A percentile compares a stretch with the other conserved stretches of the same genome.
These are phyloP conservation scores for Exutisphaerella laricina DNA, from an alignment of 2,329 filamentous ascomycete genomes.

Conservation along the genomic window DNA sequence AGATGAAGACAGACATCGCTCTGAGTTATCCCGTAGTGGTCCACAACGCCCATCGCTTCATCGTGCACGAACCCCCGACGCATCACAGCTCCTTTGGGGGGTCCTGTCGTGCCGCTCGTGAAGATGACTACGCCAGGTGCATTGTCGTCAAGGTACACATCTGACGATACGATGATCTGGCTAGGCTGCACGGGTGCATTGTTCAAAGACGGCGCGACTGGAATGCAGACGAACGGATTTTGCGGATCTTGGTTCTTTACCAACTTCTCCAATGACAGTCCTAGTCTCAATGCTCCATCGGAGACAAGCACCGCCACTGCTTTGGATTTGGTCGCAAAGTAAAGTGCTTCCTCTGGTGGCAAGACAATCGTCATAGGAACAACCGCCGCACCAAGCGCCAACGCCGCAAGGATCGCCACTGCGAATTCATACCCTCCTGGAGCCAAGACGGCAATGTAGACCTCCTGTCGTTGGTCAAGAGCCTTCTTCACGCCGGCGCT, in stretches of 20 bases:
- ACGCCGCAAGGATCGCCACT: constrained; percentile 44
- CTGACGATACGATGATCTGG: constrained; percentile 39
- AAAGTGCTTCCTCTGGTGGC: constrained; percentile 42
- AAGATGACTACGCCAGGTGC: constrained; percentile 42
- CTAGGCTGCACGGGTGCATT: constrained; percentile 27
- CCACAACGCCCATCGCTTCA: constrained; percentile 36
- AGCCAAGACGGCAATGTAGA: constrained; percentile 44
- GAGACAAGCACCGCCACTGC: constrained; percentile 38
- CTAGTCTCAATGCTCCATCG: constrained; percentile 30
- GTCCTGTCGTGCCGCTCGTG: constrained; percentile 44
- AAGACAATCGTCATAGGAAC: constrained; percentile 43
- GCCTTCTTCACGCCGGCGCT: constrained; percentile 26
- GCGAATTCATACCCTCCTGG: constrained; percentile 45
- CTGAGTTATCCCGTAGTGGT: constrained; percentile 35
- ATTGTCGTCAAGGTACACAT: constrained; percentile 38
- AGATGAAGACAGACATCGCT: constrained; percentile 46
- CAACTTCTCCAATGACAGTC: constrained; percentile 27
- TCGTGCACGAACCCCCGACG: constrained; percentile 38
- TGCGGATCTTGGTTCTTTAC: constrained; percentile 23
- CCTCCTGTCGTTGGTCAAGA: constrained; percentile 34
- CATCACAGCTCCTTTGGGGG: constrained; percentile 44
- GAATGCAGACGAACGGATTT: constrained; percentile 34
- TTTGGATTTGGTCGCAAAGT: constrained; percentile 40
- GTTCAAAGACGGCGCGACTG: constrained; percentile 34
- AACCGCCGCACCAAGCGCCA: constrained; percentile 43